Percentiles rank a stretch among this genome's conserved stretches.
These are phyloP conservation scores for Pythium folliculosum DNA, from an alignment of 352 stramenopile species.

Conservation along the genomic window DNA sequence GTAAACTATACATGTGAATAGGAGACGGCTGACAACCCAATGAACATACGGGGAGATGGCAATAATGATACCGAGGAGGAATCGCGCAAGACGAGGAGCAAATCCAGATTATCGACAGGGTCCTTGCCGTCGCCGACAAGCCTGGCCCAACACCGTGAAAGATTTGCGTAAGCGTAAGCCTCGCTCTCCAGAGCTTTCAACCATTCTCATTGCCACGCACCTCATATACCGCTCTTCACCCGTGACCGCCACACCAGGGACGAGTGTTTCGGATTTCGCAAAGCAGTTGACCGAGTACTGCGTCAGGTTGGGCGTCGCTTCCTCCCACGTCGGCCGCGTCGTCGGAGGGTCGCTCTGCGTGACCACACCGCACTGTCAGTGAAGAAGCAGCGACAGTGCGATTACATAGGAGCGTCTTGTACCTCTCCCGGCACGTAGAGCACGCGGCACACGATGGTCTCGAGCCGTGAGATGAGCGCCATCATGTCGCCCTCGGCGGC, in stretches of 20 bases:
- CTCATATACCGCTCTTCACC: conserved; percentile 63
- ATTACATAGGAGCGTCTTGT: background rate
- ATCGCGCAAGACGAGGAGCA: conserved; percentile 71
- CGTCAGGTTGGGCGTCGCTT: conserved; percentile 59
- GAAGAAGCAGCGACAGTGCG: background rate
- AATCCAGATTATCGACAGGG: conserved; percentile 46
- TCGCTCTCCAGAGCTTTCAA: no score
- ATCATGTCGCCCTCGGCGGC: conserved; percentile 89
- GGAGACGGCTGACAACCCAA: no score
- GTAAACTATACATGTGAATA: no score
- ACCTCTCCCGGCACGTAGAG: conserved; percentile 79
- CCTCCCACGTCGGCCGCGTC: conserved; percentile 52
- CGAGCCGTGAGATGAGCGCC: conserved; percentile 82
- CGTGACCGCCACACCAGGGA: conserved; percentile 41
- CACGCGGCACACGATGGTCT: conserved; percentile 87
- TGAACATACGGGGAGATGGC: conserved; percentile 32
- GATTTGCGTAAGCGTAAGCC: background rate
- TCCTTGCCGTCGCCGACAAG: conserved; percentile 60
- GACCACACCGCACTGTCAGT: background rate
- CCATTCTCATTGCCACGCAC: conserved; percentile 26
- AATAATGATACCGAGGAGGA: conserved; percentile 42
- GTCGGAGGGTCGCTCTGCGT: conserved; percentile 73
- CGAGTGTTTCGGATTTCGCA: conserved; percentile 42
- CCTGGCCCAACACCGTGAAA: conserved; percentile 21
- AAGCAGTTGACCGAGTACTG: conserved; percentile 86